Evolutionary conservation across 805 yeast species (phyloP), one percentile per base, ranked within the genome.

Genomic region (Millerozyma acaciae): DNA sequence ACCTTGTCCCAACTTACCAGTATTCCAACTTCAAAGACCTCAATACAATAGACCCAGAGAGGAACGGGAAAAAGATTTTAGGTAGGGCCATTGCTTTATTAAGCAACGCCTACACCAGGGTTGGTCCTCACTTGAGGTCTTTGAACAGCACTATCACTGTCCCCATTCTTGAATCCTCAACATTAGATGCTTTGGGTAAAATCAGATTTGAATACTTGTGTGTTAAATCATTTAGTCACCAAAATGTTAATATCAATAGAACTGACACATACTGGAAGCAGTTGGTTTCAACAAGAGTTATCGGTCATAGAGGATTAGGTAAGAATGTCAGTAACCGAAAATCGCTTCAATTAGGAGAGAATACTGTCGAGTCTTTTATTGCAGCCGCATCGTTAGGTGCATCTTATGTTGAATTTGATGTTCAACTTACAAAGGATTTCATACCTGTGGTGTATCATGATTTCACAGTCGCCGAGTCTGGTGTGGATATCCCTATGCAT

Each of bases 331-430:
- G 78, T 37, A 72, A 73, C 26, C 72, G 80, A 29, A 80, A 76
- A 41, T 84, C 95, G 3, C 70, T 90, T 50, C 97, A 90, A 58
- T 70, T 90, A 39, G 97, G 97, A 26, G 97, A 90, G 51, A 90
- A 90, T 55, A 90, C 97, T 0, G 83, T 90, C 14, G 96, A 90
- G 49, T 84, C 95, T 0, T 90, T 90, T 49, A 84, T 90, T 52
- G 95, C 96, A 8, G 97, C 97, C 0, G 95, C 97, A 0, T 87
- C 95, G 2, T 65, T 90, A 44, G 97, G 97, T 25, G 97, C 97
- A 1, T 82, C 95, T 2, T 90, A 90, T 51, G 97, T 90, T 33
- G 97, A 90, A 60, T 90, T 90, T 55, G 97, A 90, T 59, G 97
- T 90, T 28, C 97, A 90, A 54, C 66, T 90, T 45, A 90, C 97